These are phyloP conservation scores for Immersiporthe knoxdaviesiana DNA, from an alignment of 2,329 filamentous ascomycete species.

Conservation along the genomic window DNA sequence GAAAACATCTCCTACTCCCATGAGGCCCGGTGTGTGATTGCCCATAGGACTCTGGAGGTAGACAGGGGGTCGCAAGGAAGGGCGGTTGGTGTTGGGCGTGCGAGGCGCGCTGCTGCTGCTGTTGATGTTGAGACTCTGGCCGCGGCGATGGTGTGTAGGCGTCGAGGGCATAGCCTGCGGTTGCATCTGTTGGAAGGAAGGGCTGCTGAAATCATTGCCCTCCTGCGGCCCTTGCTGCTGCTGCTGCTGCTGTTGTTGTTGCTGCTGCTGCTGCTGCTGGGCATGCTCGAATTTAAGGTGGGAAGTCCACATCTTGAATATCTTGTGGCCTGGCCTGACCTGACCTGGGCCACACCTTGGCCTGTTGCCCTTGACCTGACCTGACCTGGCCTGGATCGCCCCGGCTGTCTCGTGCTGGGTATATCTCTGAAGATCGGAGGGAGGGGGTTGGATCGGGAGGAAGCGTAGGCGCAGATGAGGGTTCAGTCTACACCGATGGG, in stretches of 20 bases:
- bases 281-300: constrained; percentile 29
- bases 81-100: constrained; percentile 23
- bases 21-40: constrained; percentile 23
- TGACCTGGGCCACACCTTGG: neutral
- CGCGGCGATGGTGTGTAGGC: constrained; percentile 27
- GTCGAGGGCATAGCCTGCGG: constrained; percentile 26
- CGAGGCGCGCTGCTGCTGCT: constrained; percentile 25
- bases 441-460: neutral
- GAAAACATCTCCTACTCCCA: constrained; percentile 29
- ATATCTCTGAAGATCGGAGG: neutral
- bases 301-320: constrained; percentile 28
- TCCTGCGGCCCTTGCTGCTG: constrained; percentile 13
- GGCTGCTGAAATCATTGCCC: constrained; percentile 27
- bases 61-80: constrained; percentile 27
- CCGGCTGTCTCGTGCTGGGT: neutral
- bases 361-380: neutral
- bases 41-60: constrained; percentile 29
- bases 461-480: neutral
- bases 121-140: constrained; percentile 27
- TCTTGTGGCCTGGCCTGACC: constrained; percentile 10
- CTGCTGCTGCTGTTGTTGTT: neutral
- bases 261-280: constrained; percentile 20
- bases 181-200: constrained; percentile 27
- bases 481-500: neutral
- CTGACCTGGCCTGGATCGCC: neutral